phyloP scores from a whole-genome alignment of 768 basidiomycete species.

The Boletus huronensis region DNA sequence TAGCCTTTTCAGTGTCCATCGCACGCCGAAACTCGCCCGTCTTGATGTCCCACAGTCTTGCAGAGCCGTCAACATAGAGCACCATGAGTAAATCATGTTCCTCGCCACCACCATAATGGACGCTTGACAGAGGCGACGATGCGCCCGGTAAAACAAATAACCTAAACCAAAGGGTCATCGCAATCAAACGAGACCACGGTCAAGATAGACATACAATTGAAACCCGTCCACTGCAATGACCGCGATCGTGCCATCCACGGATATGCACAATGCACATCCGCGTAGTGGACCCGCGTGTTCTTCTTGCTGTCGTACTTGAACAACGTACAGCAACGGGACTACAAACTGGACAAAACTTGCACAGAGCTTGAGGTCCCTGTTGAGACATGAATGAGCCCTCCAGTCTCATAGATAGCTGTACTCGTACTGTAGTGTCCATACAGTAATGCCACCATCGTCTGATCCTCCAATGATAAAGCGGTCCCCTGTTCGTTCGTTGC shows the following conservation, averaged over 20 bases:
- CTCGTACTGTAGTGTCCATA: conserved; percentile 68
- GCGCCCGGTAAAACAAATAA: conserved; percentile 81
- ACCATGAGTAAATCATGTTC: conserved; percentile 64
- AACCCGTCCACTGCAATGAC: conserved; percentile 72
- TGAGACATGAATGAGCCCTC: background rate
- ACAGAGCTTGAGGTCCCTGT: conserved; percentile 59
- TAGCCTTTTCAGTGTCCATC: conserved; percentile 70
- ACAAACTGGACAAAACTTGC: conserved; percentile 75
- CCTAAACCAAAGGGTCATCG: conserved; percentile 37
- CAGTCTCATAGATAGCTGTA: background rate
- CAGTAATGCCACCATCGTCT: conserved; percentile 72
- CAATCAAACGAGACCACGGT: background rate
- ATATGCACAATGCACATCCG: conserved; percentile 69
- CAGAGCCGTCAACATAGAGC: conserved; percentile 70
- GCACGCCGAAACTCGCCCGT: conserved; percentile 84
- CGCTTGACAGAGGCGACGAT: conserved; percentile 54
- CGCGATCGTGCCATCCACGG: conserved; percentile 78
- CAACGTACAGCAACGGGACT: conserved; percentile 55
- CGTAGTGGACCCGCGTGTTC: conserved; percentile 53
- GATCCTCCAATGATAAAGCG: conserved; percentile 68
- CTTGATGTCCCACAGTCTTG: conserved; percentile 83
- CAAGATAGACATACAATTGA: conserved; percentile 62
- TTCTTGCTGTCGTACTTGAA: conserved; percentile 47
- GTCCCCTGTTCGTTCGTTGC: conserved; percentile 58
- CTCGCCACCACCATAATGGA: conserved; percentile 56